Conservation (phyloP, 2,329 filamentous ascomycete species). For the Botrytis sinoallii region DNA sequence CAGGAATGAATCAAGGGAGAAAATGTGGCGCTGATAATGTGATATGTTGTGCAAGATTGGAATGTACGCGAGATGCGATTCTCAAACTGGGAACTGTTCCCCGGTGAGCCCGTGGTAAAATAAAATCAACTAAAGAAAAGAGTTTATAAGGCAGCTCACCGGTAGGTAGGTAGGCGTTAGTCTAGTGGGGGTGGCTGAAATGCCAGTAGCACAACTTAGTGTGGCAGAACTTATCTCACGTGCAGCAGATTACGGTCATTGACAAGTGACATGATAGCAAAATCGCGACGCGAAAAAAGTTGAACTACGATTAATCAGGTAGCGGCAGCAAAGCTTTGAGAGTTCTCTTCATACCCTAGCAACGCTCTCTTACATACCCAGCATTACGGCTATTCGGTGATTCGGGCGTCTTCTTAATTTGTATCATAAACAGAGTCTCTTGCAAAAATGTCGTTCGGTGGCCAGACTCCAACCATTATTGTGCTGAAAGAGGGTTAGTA, state of each 20-base stretch:
- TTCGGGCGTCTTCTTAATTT: background rate
- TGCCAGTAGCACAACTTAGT: background rate
- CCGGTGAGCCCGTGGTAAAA: background rate
- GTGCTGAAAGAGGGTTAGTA: slow-evolving; percentile 91
- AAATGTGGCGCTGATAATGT: background rate
- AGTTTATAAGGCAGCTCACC: background rate
- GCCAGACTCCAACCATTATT: slow-evolving; percentile 96
- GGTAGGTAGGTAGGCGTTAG: background rate
- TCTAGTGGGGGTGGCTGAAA: slow-evolving; percentile 15
- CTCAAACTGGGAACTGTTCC: background rate
- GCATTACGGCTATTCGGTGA: background rate
- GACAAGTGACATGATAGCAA: slow-evolving; percentile 10
- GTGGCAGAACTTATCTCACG: background rate
- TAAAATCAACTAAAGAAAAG: background rate
- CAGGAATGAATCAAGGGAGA: background rate
- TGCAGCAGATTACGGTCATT: background rate
- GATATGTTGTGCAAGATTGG: background rate
- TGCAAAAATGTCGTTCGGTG: slow-evolving; percentile 81
- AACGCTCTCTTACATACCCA: slow-evolving; percentile 5
- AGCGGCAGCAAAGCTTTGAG: slow-evolving; percentile 13
- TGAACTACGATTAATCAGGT: slow-evolving; percentile 15
- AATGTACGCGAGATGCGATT: background rate
- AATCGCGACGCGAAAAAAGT: slow-evolving; percentile 22
- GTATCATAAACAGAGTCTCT: slow-evolving; percentile 8
- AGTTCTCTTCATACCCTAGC: slow-evolving; percentile 12